Evolutionary conservation across 208 protist species (phyloP), one percentile per base, ranked within the genome.

Genomic region (Herpetomonas samuelpessoai): DNA sequence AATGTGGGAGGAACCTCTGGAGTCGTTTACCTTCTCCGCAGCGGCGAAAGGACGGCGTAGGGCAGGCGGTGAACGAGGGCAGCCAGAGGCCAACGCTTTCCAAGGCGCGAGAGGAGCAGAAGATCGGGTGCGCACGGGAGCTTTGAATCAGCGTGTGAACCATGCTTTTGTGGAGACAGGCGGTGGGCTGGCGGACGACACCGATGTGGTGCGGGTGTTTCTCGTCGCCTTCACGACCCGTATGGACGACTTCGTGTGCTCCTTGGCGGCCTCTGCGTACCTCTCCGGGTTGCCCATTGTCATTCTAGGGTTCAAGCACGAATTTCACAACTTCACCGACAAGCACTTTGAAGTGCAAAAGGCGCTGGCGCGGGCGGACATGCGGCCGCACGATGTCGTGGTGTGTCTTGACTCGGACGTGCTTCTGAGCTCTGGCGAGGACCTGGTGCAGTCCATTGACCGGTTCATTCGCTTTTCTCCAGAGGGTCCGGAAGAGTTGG

Each of bases 391-490:
- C 35, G 35, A 41, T 14, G 14, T 41, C 35, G 14, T 41, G 6
- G 9, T 41, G 9, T 41, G 35, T 14, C 35, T 41, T 14, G 35
- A 41, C 35, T 41, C 35, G 9, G 35, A 41, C 14, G 35, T 41
- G 14, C 35, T 41, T 6, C 14, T 41, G 9, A 18, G 6, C 35
- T 41, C 35, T 41, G 35, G 35, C 35, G 9, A 14, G 9, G 35
- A 41, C 14, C 14, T 41, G 14, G 35, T 41, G 35, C 35, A 14
- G 14, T 18, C 35, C 9, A 14, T 41, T 6, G 35, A 41, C 14
- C 35, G 46, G 10, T 51, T 51, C 24, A 51, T 51, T 19, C 46
- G 46, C 21, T 51, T 12, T n/a, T 51, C 46, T 9, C 46, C 46
- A n/a, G 10, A 19, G 22, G 19, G 46, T n/a, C 10, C 21, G 18